Conservation (phyloP, 331 rosid genomes). For the Quercus lobata region DNA sequence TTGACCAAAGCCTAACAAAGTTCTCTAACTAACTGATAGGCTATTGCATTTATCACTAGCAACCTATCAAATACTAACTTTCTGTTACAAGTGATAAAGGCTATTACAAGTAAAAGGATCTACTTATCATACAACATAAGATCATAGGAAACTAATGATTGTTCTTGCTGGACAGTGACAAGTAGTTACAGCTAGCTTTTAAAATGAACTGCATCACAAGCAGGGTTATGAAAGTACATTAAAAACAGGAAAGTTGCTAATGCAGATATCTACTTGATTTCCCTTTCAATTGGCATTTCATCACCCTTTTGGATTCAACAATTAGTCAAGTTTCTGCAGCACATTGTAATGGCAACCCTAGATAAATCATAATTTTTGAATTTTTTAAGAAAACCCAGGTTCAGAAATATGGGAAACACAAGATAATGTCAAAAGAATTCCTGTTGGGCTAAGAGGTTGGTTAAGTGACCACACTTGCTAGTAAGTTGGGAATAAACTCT, state of each 20-base stretch:
- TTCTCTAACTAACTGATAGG: no score
- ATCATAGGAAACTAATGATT: no score
- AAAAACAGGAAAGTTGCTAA: not conserved
- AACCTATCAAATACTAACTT: no score
- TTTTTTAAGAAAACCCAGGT: not conserved
- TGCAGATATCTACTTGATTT: not conserved
- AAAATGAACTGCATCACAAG: not conserved
- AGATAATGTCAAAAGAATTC: not conserved
- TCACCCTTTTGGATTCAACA: not conserved
- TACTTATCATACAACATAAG: no score
- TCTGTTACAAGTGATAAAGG: no score
- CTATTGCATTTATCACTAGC: no score
- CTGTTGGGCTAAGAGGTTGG: not conserved
- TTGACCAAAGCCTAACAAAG: no score
- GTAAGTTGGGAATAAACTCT: not conserved
- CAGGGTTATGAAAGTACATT: not conserved
- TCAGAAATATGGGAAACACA: not conserved
- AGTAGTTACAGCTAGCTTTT: no score
- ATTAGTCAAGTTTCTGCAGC: not conserved
- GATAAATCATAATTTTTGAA: conserved; percentile 16
- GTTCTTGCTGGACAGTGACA: no score
- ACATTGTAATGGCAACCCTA: not conserved
- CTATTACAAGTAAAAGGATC: no score
- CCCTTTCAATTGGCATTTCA: not conserved
- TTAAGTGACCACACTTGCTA: not conserved